Base-by-base conservation (phyloP, 1,284 basidiomycete genomes). In the Cryptococcus amylolentus region DNA sequence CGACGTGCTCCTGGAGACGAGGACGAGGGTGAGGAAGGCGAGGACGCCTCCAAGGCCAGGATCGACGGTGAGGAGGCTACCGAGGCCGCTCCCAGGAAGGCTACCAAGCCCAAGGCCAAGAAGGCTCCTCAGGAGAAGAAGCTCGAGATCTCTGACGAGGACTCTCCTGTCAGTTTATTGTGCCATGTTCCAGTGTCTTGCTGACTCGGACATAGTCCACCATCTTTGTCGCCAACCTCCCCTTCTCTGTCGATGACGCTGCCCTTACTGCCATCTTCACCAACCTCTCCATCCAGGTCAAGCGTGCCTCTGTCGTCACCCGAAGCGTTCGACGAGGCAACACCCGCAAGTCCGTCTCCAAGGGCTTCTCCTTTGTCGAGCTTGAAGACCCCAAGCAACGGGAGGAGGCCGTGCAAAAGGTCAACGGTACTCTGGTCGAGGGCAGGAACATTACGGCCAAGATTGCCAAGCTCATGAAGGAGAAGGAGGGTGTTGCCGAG, bases 341-440 rank as follows among this genome's bases (percentile, higher is more conserved):
- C 55, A 40, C 53, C 50, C 53, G 54, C 48, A 47, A 52, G 46
- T 84, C 86, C 73, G 64, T 70, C 28, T 89, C 87, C 81, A 94
- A 93, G 79, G 92, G 92, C 59, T 96, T 92, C 75, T 93, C 90
- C 56, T 95, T 95, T 72, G 91, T 95, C 69, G 91, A 93, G 67
- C 88, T 94, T 60, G 89, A 88, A 61, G 81, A 81, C 67, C 87
- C 91, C 73, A 86, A 84, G 64, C 84, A 90, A 77, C 91, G 94
- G 81, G 77, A 86, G 74, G 89, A 90, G 80, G 91, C 90, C 43
- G 88, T 95, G 63, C 70, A 77, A 52, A 83, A 84, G 65, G 82
- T 91, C 65, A 82, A 91, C 68, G 89, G 88, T 75, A 89, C 89
- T 77, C 86, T 91, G 59, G 79, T 94, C 58, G 86, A 84, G 49